Conservation (phyloP, 2,329 filamentous ascomycete genomes). For the Chaetomium sp. region DNA sequence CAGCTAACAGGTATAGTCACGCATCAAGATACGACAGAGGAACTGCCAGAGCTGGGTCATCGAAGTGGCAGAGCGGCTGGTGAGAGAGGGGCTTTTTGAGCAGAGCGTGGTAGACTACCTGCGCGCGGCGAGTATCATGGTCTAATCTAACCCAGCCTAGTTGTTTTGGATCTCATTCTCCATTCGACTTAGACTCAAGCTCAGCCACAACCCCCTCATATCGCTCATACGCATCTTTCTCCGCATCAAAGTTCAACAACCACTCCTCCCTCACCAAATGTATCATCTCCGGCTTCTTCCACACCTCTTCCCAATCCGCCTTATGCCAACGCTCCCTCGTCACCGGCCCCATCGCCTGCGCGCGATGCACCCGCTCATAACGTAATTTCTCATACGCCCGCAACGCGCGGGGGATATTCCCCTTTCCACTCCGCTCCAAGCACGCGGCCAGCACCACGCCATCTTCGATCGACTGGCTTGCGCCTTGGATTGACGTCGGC, state of each 20-base stretch:
- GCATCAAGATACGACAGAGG: conserved; percentile 11
- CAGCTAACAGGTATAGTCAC: background rate
- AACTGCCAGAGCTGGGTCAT: conserved; percentile 18
- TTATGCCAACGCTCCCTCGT: conserved; percentile 30
- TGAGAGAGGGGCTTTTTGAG: conserved; percentile 9
- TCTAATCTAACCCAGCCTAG: background rate
- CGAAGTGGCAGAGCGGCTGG: conserved; percentile 7
- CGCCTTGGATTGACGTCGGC: conserved; percentile 36
- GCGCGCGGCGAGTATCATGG: conserved; percentile 3
- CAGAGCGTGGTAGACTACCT: conserved; percentile 9
- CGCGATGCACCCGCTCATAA: conserved; percentile 27
- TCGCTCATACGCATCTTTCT: conserved; percentile 26
- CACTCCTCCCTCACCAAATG: conserved; percentile 27
- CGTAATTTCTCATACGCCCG: conserved; percentile 28
- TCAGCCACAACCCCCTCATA: conserved; percentile 19
- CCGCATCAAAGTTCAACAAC: conserved; percentile 28
- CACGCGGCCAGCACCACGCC: conserved; percentile 34
- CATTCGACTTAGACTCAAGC: conserved; percentile 10
- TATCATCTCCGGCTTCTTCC: conserved; percentile 26
- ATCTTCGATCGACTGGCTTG: conserved; percentile 37
- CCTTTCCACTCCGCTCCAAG: conserved; percentile 20
- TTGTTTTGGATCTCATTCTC: background rate
- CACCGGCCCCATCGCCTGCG: conserved; percentile 29
- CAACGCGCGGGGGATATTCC: conserved; percentile 23
- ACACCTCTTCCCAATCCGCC: conserved; percentile 25